Evolutionary conservation across 2,329 filamentous ascomycete species (phyloP), one percentile per base, ranked within the genome.

Genomic region (Pseudomassariella vexata): DNA sequence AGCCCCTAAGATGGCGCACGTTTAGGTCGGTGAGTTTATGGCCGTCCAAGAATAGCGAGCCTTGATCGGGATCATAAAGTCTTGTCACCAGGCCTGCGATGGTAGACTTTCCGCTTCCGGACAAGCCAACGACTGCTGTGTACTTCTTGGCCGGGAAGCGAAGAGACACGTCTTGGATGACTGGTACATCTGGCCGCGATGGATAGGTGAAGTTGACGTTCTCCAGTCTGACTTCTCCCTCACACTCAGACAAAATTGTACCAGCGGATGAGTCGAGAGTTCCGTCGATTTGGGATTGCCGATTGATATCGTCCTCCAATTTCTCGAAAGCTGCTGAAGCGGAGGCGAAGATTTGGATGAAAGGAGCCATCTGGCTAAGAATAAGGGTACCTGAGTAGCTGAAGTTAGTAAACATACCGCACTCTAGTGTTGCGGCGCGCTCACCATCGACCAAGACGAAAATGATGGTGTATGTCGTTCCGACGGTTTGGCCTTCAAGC

Each of bases 361-460:
- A 77, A 0, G 74, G 74, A 1, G 72, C 73, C 41, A 79, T 72
- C 39, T 74, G 70, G 21, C 73, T 73, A 12, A 79, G 60, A 3
- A 79, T 66, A 24, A 79, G 65, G 0, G 72, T 70, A 18, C 73
- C 57, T 60, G 35, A 16, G 18, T 64, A 57, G 4, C 66, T 58
- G 34, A 66, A 63, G 20, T 39, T 2, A 38, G 28, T 41, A 40
- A 23, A 24, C 5, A 2, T 60, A 64, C 11, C 59, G 17, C 15
- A 4, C 19, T 12, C 12, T 22, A 22, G 36, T 28, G 22, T 11
- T 21, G 7, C 17, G 9, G 6, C 5, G 14, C 6, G 12, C 57
- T 41, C 54, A 65, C 63, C 74, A 41, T 82, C 77, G 2, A 81
- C 63, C 9, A 81, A 71, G 19, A 82, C 59, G 32, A 81, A 76